Percentiles rank a stretch among this genome's conserved stretches.
phyloP scores from a whole-genome alignment of 2,329 filamentous ascomycete genomes.

The Pestalotiopsis sp. region DNA sequence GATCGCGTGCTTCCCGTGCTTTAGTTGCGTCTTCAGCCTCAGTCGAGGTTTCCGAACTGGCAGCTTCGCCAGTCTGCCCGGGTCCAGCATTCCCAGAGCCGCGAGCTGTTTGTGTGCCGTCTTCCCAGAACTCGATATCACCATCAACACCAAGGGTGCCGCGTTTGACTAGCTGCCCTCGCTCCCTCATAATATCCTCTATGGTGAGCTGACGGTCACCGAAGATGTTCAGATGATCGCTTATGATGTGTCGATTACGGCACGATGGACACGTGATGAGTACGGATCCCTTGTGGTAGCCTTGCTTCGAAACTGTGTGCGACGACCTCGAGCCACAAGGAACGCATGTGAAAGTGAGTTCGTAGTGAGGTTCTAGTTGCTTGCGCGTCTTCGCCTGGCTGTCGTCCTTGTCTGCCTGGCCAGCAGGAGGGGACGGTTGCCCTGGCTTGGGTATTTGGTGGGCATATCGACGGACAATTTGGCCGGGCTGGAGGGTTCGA shows the following conservation, averaged over 20 bases:
- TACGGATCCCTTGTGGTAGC: slow-evolving; percentile 88
- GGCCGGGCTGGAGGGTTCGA: slow-evolving; percentile 23
- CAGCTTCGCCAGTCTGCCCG: neutral
- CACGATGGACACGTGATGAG: slow-evolving; percentile 88
- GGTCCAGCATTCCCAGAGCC: neutral
- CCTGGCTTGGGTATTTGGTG: slow-evolving; percentile 31
- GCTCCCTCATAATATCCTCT: slow-evolving; percentile 76
- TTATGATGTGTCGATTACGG: slow-evolving; percentile 86
- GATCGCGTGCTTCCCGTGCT: neutral
- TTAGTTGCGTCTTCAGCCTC: neutral
- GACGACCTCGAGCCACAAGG: slow-evolving; percentile 80
- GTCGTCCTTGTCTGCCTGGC: slow-evolving; percentile 17
- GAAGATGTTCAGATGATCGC: slow-evolving; percentile 83
- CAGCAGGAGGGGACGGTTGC: slow-evolving; percentile 3
- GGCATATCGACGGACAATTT: slow-evolving; percentile 22
- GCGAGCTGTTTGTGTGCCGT: slow-evolving; percentile 51
- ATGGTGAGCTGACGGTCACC: slow-evolving; percentile 70
- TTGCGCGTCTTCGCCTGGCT: slow-evolving; percentile 22
- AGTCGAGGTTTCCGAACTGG: neutral
- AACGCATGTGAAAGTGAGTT: slow-evolving; percentile 90
- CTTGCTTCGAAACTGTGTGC: slow-evolving; percentile 89
- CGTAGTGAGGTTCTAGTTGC: slow-evolving; percentile 68
- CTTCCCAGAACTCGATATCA: slow-evolving; percentile 92
- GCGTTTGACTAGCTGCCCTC: slow-evolving; percentile 73
- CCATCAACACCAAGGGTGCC: slow-evolving; percentile 74